Conservation (phyloP, 129 eudicot species). For the Dittrichia graveolens region DNA sequence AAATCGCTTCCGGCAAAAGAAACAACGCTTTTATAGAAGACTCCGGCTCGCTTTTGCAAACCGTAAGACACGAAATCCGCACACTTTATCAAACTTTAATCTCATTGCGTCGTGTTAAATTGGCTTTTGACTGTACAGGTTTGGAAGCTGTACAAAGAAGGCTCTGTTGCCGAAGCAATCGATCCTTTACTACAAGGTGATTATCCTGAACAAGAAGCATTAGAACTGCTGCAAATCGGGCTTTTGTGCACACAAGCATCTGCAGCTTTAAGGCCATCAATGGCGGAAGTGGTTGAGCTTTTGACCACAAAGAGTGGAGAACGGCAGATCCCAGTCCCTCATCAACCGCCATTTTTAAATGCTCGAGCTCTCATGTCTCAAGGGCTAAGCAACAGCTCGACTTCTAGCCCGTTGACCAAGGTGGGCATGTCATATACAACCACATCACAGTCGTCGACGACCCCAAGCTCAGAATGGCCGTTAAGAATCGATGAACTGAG, state of each 20-base stretch:
- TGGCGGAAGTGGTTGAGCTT: conserved; percentile 58
- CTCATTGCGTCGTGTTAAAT: not conserved
- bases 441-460: conserved; percentile 55
- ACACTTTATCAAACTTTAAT: not conserved
- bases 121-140: conserved; percentile 33
- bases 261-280: conserved; percentile 65
- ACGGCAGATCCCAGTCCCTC: conserved; percentile 49
- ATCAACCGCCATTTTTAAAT: conserved; percentile 69
- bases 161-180: conserved; percentile 44
- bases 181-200: conserved; percentile 54
- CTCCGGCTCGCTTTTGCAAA: conserved; percentile 63
- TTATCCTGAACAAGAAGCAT: conserved; percentile 51
- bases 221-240: conserved; percentile 53
- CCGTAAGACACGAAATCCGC: conserved; percentile 41
- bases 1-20: conserved; percentile 60
- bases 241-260: conserved; percentile 76
- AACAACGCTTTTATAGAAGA: conserved; percentile 67
- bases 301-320: conserved; percentile 38
- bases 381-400: conserved; percentile 34
- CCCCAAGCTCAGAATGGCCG: conserved; percentile 60
- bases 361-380: conserved; percentile 41
- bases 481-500: conserved; percentile 44
- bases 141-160: conserved; percentile 61
- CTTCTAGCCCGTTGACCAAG: conserved; percentile 43
- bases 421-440: conserved; percentile 47